phyloP scores from a whole-genome alignment of 805 yeast genomes.

The Ogataea paraovalis region DNA sequence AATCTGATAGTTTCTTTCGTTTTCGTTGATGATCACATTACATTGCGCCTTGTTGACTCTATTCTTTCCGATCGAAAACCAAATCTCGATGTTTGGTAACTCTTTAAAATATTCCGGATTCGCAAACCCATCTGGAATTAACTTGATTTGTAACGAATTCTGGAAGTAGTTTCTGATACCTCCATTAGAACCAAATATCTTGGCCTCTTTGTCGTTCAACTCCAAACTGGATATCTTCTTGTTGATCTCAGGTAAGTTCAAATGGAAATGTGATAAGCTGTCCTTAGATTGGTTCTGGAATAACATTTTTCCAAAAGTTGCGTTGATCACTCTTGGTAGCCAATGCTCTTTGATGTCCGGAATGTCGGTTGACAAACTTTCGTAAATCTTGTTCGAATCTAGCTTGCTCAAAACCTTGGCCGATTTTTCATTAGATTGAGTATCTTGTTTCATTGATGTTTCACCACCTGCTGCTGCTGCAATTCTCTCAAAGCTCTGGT shows the following conservation, averaged over 20 bases:
- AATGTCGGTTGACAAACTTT: conserved; percentile 7
- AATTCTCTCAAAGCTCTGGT: conserved; percentile 1
- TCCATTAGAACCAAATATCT: conserved; percentile 29
- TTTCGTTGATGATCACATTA: conserved; percentile 25
- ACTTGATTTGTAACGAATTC: conserved; percentile 26
- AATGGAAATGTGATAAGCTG: conserved; percentile 21
- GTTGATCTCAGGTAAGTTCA: conserved; percentile 24
- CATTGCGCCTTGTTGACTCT: conserved; percentile 18
- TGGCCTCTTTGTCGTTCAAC: conserved; percentile 21
- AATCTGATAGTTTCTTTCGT: conserved; percentile 24
- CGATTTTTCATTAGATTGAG: not conserved
- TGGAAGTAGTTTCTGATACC: conserved; percentile 28
- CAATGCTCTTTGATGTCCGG: conserved; percentile 10
- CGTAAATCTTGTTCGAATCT: conserved; percentile 6
- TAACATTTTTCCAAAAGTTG: conserved; percentile 28
- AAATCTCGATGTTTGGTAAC: conserved; percentile 30
- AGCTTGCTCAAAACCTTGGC: not conserved
- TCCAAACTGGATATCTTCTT: conserved; percentile 19
- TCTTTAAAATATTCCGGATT: conserved; percentile 18
- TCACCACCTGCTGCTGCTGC: not conserved
- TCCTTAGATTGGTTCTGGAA: conserved; percentile 10
- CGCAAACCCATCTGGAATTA: conserved; percentile 31
- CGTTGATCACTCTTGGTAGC: conserved; percentile 24
- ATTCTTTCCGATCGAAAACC: conserved; percentile 25
- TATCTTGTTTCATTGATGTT: no score